A percentile compares a stretch with the other conserved stretches of the same genome.
phyloP scores from a whole-genome alignment of 495 filamentous ascomycete genomes.

The Aspergillus panamensis region DNA sequence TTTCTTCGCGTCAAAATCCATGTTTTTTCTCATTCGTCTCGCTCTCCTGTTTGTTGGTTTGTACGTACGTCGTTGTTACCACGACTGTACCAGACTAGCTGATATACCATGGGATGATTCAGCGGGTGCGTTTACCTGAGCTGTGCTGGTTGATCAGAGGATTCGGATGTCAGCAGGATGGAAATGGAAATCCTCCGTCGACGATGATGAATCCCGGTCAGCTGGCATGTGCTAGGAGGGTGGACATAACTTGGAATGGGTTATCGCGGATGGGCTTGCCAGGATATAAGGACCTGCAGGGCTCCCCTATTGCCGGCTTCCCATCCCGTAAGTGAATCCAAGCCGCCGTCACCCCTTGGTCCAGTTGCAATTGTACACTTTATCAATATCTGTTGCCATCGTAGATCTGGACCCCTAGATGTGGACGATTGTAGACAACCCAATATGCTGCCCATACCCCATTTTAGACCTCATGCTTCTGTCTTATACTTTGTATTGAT shows the following conservation, averaged over 20 bases:
- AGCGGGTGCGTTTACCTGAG: constrained; percentile 28
- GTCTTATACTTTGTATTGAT: too few species aligned
- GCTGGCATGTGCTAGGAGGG: constrained; percentile 14
- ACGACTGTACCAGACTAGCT: constrained; percentile 15
- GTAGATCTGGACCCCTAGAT: not conserved
- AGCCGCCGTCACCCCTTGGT: constrained; percentile 5
- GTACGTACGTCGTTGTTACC: constrained; percentile 9
- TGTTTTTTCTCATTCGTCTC: constrained; percentile 22
- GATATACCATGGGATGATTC: constrained; percentile 13
- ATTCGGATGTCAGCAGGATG: constrained; percentile 17
- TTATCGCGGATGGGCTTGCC: not conserved
- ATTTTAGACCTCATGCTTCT: too few species aligned
- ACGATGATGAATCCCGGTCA: constrained; percentile 17
- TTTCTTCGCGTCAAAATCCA: constrained; percentile 27
- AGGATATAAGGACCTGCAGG: not conserved
- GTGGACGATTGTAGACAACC: not conserved
- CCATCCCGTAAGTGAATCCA: not conserved
- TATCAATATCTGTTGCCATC: not conserved
- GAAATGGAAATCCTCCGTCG: constrained; percentile 15
- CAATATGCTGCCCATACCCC: too few species aligned
- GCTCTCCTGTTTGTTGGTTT: constrained; percentile 22
- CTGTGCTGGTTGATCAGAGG: constrained; percentile 15
- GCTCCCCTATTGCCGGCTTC: not conserved
- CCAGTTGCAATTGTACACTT: constrained; percentile 14
- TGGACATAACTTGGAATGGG: constrained; percentile 8